These are phyloP conservation scores for Epichloe hybrida DNA, from an alignment of 2,329 filamentous ascomycete genomes.

Conservation along the genomic window DNA sequence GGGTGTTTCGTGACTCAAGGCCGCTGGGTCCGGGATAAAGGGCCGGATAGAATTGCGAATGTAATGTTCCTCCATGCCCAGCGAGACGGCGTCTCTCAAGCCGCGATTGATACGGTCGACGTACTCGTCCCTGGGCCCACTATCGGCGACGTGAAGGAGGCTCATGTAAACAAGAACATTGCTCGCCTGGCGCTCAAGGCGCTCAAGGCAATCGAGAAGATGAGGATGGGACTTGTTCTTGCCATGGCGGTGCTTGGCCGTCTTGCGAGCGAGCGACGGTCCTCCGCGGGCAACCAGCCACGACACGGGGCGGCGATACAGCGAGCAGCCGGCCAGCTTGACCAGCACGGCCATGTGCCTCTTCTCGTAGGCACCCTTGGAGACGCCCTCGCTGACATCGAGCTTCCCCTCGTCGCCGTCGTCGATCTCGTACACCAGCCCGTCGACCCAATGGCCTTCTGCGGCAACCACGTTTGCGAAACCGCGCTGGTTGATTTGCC, in stretches of 20 bases:
- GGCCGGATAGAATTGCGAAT: constrained; percentile 24
- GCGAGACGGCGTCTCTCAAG: constrained; percentile 20
- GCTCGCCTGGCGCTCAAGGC: constrained; percentile 7
- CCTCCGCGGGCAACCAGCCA: constrained; percentile 26
- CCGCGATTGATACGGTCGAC: constrained; percentile 26
- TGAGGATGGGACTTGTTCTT: background rate
- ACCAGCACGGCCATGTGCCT: constrained; percentile 19
- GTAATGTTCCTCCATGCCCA: constrained; percentile 23
- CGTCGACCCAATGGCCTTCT: constrained; percentile 23
- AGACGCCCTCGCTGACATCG: constrained; percentile 28
- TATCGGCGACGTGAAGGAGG: constrained; percentile 18
- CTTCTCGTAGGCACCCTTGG: constrained; percentile 25
- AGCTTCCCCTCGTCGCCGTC: constrained; percentile 23
- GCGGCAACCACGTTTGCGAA: constrained; percentile 28
- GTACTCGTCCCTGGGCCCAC: constrained; percentile 25
- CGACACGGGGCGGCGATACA: constrained; percentile 23
- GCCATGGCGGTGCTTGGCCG: constrained; percentile 8
- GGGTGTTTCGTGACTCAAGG: background rate
- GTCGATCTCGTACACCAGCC: constrained; percentile 28
- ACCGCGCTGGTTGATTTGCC: constrained; percentile 34
- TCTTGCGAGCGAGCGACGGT: constrained; percentile 14
- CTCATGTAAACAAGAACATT: constrained; percentile 29
- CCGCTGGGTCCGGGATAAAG: constrained; percentile 16
- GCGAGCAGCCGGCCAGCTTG: constrained; percentile 16
- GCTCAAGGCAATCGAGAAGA: too few relatives aligned